Percentiles rank a stretch among this genome's conserved stretches.
These are phyloP conservation scores for Harringtonia lauricola DNA, from an alignment of 2,329 filamentous ascomycete species.

Conservation along the genomic window DNA sequence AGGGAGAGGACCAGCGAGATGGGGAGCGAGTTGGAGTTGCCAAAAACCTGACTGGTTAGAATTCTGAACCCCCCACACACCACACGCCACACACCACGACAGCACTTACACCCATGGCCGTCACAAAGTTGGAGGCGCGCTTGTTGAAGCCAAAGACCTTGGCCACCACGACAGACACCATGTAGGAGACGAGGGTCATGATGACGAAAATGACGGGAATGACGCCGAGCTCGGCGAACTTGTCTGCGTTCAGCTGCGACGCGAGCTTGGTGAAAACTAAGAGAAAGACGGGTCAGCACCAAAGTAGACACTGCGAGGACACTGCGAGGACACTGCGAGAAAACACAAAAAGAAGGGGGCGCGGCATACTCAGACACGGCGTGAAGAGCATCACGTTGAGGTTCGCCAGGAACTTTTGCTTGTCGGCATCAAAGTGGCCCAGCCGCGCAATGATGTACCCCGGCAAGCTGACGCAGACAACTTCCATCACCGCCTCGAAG, in stretches of 20 bases:
- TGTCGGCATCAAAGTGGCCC: slow-evolving; percentile 89
- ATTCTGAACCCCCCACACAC: too few species aligned
- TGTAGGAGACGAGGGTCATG: slow-evolving; percentile 79
- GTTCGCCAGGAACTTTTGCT: slow-evolving; percentile 94
- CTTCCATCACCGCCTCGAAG: slow-evolving; percentile 89
- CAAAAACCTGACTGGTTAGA: slow-evolving; percentile 67
- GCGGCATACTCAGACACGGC: slow-evolving; percentile 69
- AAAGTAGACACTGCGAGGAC: neutral
- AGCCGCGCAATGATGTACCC: slow-evolving; percentile 85
- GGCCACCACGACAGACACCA: slow-evolving; percentile 60
- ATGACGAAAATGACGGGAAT: slow-evolving; percentile 91
- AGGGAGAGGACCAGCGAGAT: slow-evolving; percentile 93
- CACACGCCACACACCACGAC: too few species aligned
- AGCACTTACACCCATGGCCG: slow-evolving; percentile 65
- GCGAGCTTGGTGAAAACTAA: slow-evolving; percentile 93
- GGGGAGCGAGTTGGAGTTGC: slow-evolving; percentile 94
- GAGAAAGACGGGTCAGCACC: too few species aligned
- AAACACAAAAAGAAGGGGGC: neutral
- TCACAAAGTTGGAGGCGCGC: slow-evolving; percentile 85
- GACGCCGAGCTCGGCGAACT: slow-evolving; percentile 78
- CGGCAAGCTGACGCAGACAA: slow-evolving; percentile 87
- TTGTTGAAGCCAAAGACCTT: slow-evolving; percentile 72
- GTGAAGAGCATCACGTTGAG: slow-evolving; percentile 95
- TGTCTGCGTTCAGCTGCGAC: slow-evolving; percentile 84
- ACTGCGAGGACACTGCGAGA: neutral